Evolutionary conservation across 768 basidiomycete genomes (phyloP), one percentile per base, ranked within the genome.

Genomic region (Phanerodontia chrysosporium): DNA sequence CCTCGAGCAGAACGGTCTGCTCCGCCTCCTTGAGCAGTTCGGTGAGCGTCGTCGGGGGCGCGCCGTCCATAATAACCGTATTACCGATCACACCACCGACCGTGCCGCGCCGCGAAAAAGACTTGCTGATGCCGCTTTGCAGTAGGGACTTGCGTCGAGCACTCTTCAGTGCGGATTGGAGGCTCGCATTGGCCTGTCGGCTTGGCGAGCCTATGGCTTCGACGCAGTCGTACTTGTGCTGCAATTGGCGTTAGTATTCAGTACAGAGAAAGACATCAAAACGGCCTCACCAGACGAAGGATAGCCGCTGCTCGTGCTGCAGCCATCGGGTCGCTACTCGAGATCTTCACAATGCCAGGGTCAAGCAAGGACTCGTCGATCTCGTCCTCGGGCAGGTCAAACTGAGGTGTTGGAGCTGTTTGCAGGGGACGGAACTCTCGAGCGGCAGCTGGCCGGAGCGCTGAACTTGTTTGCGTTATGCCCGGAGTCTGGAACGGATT

Each of bases 281-380:
- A 6, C 24, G 1, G 13, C 70, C 83, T n/a, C 51, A 92, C 92
- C 79, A 91, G 81, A 72, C 90, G 93, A 65, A 97, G 76, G 59
- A 97, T 95, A 0, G 95, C 95, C 32, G 92, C 94, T n/a, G 94
- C 95, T 49, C 91, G 77, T 1, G 94, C 95, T 48, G 95, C 95
- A 18, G 92, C 92, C 59, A 80, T 79, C 1, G 95, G 90, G 70
- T 96, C 90, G 22, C 84, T 82, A 59, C 90, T 92, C 2, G 86
- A 86, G 61, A 96, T 90, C 74, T 90, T 88, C 62, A 97, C 84
- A 5, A 95, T 75, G n/a, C 81, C 81, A 14, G 75, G 71, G 51
- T 83, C 81, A 8, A 77, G 75, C 4, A 74, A 74, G 46, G 75
- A 75, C 29, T 64, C 58, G 3, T 75, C 71, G 27, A 72, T 65